A percentile compares a stretch with the other conserved stretches of the same genome.
Conservation (phyloP, 2,329 filamentous ascomycete genomes). For the Grosmannia penicillata region DNA sequence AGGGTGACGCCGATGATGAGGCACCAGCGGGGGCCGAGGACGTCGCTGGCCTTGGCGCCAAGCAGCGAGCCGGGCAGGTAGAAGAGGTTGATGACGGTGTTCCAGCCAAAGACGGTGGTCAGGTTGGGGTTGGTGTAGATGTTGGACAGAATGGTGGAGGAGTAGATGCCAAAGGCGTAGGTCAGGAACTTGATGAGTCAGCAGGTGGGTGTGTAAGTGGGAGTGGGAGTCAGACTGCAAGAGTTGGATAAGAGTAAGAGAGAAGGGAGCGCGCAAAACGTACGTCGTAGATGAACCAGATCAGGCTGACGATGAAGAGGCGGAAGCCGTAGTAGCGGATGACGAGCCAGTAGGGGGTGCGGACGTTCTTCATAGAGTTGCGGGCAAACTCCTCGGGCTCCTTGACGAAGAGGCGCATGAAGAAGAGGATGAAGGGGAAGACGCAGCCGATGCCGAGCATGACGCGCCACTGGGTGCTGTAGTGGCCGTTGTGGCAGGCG, state of each 20-base stretch:
- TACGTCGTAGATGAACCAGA: constrained; percentile 72
- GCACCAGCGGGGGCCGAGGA: constrained; percentile 62
- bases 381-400: constrained; percentile 67
- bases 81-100: constrained; percentile 75
- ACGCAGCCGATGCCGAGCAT: constrained; percentile 64
- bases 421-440: constrained; percentile 59
- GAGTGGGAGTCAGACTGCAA: neutral
- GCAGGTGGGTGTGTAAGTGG: neutral
- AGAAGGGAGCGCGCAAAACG: neutral
- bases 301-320: constrained; percentile 51
- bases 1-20: constrained; percentile 54
- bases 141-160: constrained; percentile 54
- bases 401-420: constrained; percentile 55
- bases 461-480: constrained; percentile 67
- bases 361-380: constrained; percentile 49
- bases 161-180: constrained; percentile 80
- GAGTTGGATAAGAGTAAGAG: neutral
- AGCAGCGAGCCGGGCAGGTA: constrained; percentile 72
- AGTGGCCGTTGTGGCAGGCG: constrained; percentile 43
- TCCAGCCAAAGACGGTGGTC: constrained; percentile 76
- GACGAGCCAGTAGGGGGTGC: constrained; percentile 40
- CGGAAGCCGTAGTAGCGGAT: constrained; percentile 59
- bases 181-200: constrained; percentile 42
- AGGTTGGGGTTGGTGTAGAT: constrained; percentile 46
- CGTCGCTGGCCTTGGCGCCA: constrained; percentile 65